Base-by-base conservation (phyloP, 2,329 filamentous ascomycete genomes). In the Epichloe uncinata region DNA sequence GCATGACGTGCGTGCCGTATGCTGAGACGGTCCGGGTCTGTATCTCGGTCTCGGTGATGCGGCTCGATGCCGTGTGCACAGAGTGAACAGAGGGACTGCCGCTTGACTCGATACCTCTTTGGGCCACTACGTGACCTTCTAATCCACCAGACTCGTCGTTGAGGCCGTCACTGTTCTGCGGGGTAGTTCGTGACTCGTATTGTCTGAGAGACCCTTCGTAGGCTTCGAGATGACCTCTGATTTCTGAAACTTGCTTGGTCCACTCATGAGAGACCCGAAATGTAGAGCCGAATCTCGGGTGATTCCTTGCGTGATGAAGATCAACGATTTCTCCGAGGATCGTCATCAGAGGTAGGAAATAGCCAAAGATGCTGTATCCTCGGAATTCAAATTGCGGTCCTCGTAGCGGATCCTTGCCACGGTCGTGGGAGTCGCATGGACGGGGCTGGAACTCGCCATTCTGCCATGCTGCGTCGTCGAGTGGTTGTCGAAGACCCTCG, bases 1-100 rank as follows among this genome's bases (percentile, higher is more conserved):
- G 88, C 86, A 95, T 93, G 37, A 95, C 85, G 59, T 96, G 88
- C 1, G 86, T 95, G 51, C 87, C 85, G 63, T 96, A 96, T 0
- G 89, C 87, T 49, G 89, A 78, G 33, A 93, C 87, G 57, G 93
- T 93, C 59, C 82, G 85, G 5, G 86, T 89, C 64, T 94, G 88
- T 53, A 94, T 84, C 53, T 90, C 79, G 13, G 83, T 82, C 66
- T 94, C 87, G 34, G 82, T 85, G 67, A 87, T 80, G 44, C 78
- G 81, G 57, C 69, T 74, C 8, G 68, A 69, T 52, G 66, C 73
- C 18, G 75, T 79, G 56, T 77, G 82, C 48, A 72, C 79, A 63
- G 85, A 87, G 51, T 84, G 79, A 15, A 78, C 80, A 12, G 85
- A 87, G 0, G 84, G 84, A 2, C 83, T 88, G 50, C 78, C 74